Evolutionary conservation across 176 grass and related monocot species (phyloP).

Genomic region (Chrysopogon serrulatus): DNA sequence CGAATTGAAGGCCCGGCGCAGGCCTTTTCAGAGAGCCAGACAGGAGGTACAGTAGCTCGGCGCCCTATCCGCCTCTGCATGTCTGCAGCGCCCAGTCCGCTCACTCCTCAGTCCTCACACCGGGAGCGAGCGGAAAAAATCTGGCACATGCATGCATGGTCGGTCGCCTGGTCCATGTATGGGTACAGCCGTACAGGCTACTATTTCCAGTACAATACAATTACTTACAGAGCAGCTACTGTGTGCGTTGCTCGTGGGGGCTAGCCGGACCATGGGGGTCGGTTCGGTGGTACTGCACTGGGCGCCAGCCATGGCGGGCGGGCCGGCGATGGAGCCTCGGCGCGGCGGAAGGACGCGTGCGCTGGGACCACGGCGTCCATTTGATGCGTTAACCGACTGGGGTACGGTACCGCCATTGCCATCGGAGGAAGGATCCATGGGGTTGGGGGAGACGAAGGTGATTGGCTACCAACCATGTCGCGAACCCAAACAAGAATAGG

Average conservation of each 20-base stretch:
- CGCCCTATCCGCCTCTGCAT: background rate
- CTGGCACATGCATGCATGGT: background rate
- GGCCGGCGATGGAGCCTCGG: background rate
- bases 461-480: slow-evolving; percentile 6
- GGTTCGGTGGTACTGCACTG: background rate
- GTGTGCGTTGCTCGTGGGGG: background rate
- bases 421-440: background rate
- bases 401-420: background rate
- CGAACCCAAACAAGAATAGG: background rate
- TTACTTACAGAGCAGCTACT: background rate
- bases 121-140: background rate
- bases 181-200: background rate
- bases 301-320: background rate
- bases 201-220: background rate
- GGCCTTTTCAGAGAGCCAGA: background rate
- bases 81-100: background rate
- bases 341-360: background rate
- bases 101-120: no score
- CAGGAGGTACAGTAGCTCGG: background rate
- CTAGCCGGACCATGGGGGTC: background rate
- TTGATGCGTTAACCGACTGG: background rate
- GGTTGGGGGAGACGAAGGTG: background rate
- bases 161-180: background rate
- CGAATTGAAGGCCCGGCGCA: slow-evolving; percentile 5
- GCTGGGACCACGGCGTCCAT: slow-evolving; percentile 5